Evolutionary conservation across 2,329 filamentous ascomycete species (phyloP).

Genomic region (Fusarium sp.): DNA sequence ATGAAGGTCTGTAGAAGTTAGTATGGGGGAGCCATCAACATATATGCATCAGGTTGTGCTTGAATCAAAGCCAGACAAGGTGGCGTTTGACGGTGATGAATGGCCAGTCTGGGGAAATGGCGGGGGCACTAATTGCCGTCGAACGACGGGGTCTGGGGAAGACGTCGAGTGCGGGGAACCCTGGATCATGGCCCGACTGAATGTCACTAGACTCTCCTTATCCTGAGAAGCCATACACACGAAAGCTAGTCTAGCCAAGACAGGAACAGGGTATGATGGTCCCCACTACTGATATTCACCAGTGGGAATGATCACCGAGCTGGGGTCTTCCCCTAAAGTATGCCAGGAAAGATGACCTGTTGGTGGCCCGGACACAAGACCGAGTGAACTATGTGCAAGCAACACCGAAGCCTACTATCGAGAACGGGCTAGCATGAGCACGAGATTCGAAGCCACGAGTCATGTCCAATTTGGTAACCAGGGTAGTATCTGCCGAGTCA

Average conservation of each 20-base stretch:
- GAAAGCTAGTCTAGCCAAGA: not conserved
- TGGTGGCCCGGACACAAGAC: not conserved
- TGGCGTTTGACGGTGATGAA: not conserved
- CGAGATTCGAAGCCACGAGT: not conserved
- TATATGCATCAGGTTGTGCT: not conserved
- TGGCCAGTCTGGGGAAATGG: not conserved
- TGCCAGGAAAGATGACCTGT: not conserved
- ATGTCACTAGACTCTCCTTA: not conserved
- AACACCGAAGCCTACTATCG: not conserved
- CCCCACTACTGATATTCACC: not conserved
- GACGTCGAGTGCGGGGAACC: not conserved
- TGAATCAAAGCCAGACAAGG: not conserved
- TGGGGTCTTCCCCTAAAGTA: not conserved
- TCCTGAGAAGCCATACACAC: not conserved
- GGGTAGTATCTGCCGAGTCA: no score
- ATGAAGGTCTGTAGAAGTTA: not conserved
- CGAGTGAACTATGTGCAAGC: not conserved
- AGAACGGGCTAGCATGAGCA: not conserved
- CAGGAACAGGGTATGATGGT: not conserved
- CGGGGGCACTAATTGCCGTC: not conserved
- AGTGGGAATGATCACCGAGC: slow-evolving; percentile 34
- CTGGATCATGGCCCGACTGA: not conserved
- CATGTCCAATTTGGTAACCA: not conserved
- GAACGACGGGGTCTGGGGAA: not conserved
- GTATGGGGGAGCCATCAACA: not conserved